phyloP scores from a whole-genome alignment of 331 rosid species.

The Saraca asoca region DNA sequence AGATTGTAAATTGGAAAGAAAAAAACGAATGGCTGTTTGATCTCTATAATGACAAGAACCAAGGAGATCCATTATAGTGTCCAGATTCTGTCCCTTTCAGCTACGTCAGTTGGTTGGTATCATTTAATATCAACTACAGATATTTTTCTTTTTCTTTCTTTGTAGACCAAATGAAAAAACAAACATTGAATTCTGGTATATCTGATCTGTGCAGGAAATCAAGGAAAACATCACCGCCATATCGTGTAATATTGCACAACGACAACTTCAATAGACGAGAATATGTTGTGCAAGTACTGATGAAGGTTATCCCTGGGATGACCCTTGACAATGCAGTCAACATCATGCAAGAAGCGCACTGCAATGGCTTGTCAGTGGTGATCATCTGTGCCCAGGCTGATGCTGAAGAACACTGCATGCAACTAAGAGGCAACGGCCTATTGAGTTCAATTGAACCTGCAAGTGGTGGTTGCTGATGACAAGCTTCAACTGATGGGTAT shows the following conservation, averaged over 20 bases:
- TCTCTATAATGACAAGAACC: background rate
- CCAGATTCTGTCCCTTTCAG: conserved; percentile 8
- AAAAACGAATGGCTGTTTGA: background rate
- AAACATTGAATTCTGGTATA: conserved; percentile 32
- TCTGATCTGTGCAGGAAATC: conserved; percentile 52
- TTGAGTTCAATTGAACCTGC: conserved; percentile 90
- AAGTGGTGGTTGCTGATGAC: conserved; percentile 54
- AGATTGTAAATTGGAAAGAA: background rate
- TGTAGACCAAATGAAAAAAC: conserved; percentile 1
- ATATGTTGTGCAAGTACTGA: conserved; percentile 57
- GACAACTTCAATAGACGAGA: conserved; percentile 48
- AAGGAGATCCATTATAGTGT: conserved; percentile 9
- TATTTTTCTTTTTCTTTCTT: conserved; percentile 11
- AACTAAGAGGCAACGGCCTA: conserved; percentile 75
- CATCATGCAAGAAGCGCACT: conserved; percentile 89
- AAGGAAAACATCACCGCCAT: conserved; percentile 41
- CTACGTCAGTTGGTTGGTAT: background rate
- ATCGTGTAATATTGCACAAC: conserved; percentile 52
- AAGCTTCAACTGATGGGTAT: conserved; percentile 5
- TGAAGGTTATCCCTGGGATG: conserved; percentile 96
- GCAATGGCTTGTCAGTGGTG: conserved; percentile 80
- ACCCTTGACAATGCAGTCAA: conserved; percentile 77
- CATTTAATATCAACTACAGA: background rate
- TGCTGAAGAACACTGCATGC: conserved; percentile 93
- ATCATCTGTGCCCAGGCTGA: conserved; percentile 80